Conservation (phyloP, 257 asterid genomes). For the Coffea eugenioides region DNA sequence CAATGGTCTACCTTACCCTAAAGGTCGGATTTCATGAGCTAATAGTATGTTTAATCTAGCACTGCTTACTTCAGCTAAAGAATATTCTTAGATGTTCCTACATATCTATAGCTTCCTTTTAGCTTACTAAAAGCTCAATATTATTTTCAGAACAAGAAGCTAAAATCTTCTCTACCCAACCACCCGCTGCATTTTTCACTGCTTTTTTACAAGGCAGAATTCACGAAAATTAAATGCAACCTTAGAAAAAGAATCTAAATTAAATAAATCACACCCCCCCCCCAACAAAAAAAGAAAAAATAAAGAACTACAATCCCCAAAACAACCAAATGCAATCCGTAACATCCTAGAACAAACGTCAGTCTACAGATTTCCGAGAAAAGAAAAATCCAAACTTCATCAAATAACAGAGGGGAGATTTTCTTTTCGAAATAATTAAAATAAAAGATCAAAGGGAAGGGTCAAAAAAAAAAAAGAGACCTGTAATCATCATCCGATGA, state of each 20-base stretch:
- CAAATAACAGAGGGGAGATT: too few relatives aligned
- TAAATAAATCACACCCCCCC: too few relatives aligned
- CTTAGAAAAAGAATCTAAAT: too few relatives aligned
- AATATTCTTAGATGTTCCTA: neutral
- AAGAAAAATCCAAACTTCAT: too few relatives aligned
- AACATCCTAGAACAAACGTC: too few relatives aligned
- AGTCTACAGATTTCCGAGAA: too few relatives aligned
- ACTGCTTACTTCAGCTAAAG: neutral
- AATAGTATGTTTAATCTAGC: neutral
- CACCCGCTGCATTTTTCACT: too few relatives aligned
- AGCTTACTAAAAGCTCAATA: neutral
- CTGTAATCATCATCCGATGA: constrained; percentile 69
- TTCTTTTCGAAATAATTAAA: too few relatives aligned
- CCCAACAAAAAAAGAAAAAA: too few relatives aligned
- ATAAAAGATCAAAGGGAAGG: neutral
- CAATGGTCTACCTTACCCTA: neutral
- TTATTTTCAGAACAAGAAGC: neutral
- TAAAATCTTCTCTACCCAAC: neutral
- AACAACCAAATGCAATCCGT: too few relatives aligned
- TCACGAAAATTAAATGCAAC: too few relatives aligned
- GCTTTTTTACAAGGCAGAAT: too few relatives aligned
- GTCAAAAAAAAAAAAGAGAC: constrained; percentile 19
- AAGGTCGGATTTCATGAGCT: neutral
- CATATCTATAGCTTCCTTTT: neutral
- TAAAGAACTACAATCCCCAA: neutral